Evolutionary conservation across 805 yeast species (phyloP).

Genomic region (Yamadazyma nakazawae): DNA sequence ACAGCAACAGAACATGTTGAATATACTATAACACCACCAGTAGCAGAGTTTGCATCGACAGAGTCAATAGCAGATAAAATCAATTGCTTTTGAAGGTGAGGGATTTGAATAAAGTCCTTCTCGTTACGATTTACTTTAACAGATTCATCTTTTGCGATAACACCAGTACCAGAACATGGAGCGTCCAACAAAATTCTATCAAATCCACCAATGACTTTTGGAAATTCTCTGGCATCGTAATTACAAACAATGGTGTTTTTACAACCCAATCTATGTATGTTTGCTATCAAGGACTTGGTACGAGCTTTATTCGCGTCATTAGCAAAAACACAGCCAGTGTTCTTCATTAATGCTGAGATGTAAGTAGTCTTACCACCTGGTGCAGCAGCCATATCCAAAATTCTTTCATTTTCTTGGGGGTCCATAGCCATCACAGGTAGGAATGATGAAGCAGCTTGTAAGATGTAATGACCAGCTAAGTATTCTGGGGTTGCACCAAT

Average conservation of each 20-base stretch:
- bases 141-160: constrained; percentile 93
- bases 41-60: constrained; percentile 86
- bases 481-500: constrained; percentile 99
- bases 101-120: constrained; percentile 93
- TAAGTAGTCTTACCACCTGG: constrained; percentile 99
- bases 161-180: constrained; percentile 99
- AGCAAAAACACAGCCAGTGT: constrained; percentile 96
- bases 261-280: constrained; percentile 95
- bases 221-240: constrained; percentile 97
- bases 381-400: constrained; percentile 98
- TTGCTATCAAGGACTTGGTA: constrained; percentile 94
- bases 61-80: constrained; percentile 94
- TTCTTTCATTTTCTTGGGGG: constrained; percentile 96
- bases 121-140: constrained; percentile 93
- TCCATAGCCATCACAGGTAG: constrained; percentile 96
- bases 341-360: constrained; percentile 93
- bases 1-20: constrained; percentile 98
- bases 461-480: constrained; percentile 93
- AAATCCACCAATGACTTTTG: constrained; percentile 97
- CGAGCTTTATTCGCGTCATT: constrained; percentile 96
- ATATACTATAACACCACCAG: constrained; percentile 93
- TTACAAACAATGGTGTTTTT: constrained; percentile 94
- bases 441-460: constrained; percentile 98
- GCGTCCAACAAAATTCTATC: constrained; percentile 95
- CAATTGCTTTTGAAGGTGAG: constrained; percentile 93